Conservation (phyloP, 2,329 filamentous ascomycete species). For the Colletotrichum endophyticum region DNA sequence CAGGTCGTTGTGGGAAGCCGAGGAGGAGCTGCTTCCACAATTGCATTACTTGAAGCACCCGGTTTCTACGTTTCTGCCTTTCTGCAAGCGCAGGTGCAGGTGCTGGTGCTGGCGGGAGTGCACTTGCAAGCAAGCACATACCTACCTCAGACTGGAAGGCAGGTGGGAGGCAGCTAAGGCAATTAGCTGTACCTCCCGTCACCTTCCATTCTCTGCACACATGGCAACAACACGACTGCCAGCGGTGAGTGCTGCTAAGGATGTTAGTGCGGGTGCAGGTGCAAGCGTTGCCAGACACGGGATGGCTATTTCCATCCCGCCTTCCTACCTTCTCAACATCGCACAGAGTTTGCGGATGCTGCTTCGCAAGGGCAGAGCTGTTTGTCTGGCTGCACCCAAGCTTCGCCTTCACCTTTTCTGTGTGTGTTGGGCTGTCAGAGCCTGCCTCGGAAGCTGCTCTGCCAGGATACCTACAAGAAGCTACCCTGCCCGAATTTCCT, state of each 20-base stretch:
- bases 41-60: conserved; percentile 1
- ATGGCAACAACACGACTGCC: background rate
- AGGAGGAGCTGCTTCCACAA: conserved; percentile 3
- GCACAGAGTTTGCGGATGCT: background rate
- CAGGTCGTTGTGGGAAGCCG: background rate
- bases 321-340: background rate
- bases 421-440: background rate
- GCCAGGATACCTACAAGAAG: background rate
- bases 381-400: background rate
- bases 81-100: background rate
- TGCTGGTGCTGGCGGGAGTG: background rate
- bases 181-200: background rate
- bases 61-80: background rate
- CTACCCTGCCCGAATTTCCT: background rate
- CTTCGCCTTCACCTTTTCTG: background rate
- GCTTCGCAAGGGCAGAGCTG: background rate
- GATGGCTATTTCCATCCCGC: background rate
- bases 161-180: background rate
- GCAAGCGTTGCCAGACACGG: background rate
- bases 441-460: background rate
- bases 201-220: background rate
- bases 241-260: background rate
- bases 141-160: background rate
- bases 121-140: background rate
- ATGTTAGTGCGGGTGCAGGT: background rate